Evolutionary conservation across 768 basidiomycete species (phyloP).

Genomic region (Naganishia vaughanmartiniae): DNA sequence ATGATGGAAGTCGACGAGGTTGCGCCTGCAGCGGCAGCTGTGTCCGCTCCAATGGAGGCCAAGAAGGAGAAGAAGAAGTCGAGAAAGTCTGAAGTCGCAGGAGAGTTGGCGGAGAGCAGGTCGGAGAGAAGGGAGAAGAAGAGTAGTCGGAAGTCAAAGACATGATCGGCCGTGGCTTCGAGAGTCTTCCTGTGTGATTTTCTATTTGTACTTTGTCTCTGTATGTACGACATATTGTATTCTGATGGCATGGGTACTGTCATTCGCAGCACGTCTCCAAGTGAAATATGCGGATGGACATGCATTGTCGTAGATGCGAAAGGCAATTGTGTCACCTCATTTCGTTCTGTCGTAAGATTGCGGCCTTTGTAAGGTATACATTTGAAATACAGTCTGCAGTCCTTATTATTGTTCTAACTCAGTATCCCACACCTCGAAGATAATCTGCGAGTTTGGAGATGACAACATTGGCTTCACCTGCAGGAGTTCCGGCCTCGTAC

Average conservation of each 20-base stretch:
- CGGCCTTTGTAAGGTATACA: neutral
- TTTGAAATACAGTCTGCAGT: neutral
- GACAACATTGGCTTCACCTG: constrained; percentile 63
- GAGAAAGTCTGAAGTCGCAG: constrained; percentile 23
- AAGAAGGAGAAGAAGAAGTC: constrained; percentile 30
- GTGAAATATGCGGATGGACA: no score
- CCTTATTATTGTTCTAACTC: constrained; percentile 6
- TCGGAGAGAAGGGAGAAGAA: constrained; percentile 21
- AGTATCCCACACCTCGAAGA: constrained; percentile 57
- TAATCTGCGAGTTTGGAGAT: constrained; percentile 76
- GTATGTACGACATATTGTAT: constrained; percentile 11
- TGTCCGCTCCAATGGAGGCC: neutral
- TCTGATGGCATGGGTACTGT: neutral
- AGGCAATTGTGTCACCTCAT: no score
- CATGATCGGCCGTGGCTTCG: neutral
- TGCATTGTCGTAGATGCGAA: no score
- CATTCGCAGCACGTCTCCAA: neutral
- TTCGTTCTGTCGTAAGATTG: neutral
- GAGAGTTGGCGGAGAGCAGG: constrained; percentile 15
- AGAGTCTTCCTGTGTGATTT: neutral
- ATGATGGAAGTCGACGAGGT: constrained; percentile 8
- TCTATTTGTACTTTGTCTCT: neutral
- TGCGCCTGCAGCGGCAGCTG: neutral
- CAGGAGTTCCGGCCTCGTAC: constrained; percentile 67
- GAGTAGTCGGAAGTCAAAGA: constrained; percentile 18